These are phyloP conservation scores for Fallopia convolvulus DNA, from an alignment of 148 eudicot genomes.

Conservation along the genomic window DNA sequence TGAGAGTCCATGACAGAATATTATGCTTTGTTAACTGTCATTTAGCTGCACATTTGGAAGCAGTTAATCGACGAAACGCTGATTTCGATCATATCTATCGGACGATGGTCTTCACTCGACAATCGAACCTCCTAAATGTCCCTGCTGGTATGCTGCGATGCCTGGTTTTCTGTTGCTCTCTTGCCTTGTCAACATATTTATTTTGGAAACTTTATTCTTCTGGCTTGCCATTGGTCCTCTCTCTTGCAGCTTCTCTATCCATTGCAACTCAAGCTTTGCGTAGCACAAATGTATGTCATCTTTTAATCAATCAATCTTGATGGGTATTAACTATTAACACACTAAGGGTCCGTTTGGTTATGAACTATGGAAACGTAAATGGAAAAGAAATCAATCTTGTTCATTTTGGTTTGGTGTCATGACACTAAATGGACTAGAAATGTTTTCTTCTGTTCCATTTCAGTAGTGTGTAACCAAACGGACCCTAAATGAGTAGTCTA, in stretches of 20 bases:
- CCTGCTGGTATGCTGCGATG: constrained; percentile 76
- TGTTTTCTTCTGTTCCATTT: no score
- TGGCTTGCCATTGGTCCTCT: constrained; percentile 65
- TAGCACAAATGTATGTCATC: constrained; percentile 48
- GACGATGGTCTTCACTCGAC: constrained; percentile 74
- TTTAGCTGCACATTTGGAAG: constrained; percentile 97
- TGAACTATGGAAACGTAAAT: no score
- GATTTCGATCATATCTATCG: constrained; percentile 87
- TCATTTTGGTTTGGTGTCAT: no score
- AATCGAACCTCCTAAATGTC: constrained; percentile 60
- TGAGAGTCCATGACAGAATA: constrained; percentile 89
- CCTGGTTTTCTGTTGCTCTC: constrained; percentile 66
- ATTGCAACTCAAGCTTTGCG: constrained; percentile 58
- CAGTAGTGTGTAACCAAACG: no score
- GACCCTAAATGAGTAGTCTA: not conserved
- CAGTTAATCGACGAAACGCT: constrained; percentile 87
- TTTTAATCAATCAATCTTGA: not conserved
- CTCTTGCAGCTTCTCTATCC: constrained; percentile 79
- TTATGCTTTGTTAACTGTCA: constrained; percentile 90
- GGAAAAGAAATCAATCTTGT: no score
- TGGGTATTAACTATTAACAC: not conserved
- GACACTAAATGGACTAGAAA: no score
- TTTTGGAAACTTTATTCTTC: constrained; percentile 77
- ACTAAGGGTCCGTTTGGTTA: no score
- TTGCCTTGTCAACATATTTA: constrained; percentile 75